Conservation (phyloP, 2,329 filamentous ascomycete genomes). For the Talaromyces funiculosus region DNA sequence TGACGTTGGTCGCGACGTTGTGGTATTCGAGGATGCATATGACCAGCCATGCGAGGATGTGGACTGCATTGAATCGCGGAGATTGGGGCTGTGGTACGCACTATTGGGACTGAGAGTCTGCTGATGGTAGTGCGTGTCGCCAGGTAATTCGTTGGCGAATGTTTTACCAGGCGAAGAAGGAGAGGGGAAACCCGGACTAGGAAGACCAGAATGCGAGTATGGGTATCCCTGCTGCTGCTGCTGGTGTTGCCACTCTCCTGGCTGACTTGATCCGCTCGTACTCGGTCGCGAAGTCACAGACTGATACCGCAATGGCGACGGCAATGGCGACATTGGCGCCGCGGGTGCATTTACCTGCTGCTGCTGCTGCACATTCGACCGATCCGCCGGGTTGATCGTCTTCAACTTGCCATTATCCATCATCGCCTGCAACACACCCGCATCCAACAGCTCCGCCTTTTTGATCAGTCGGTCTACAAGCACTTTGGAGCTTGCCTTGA, state of each 20-base stretch:
- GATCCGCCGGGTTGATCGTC: slow-evolving; percentile 14
- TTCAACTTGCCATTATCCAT: slow-evolving; percentile 13
- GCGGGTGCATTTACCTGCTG: neutral
- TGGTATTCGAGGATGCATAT: neutral
- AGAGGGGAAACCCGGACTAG: neutral
- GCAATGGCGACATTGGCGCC: neutral
- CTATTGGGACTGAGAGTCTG: neutral
- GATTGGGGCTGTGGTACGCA: neutral
- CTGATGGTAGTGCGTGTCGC: slow-evolving; percentile 8
- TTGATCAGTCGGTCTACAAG: slow-evolving; percentile 59
- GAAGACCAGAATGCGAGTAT: neutral
- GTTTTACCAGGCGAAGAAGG: neutral
- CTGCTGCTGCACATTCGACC: neutral
- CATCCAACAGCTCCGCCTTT: slow-evolving; percentile 39
- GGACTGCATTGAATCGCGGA: slow-evolving; percentile 11
- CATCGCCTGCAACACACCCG: slow-evolving; percentile 13
- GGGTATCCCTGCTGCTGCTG: neutral
- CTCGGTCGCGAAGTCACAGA: neutral
- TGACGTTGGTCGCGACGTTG: neutral
- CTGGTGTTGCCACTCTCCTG: slow-evolving; percentile 1
- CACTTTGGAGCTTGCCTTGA: slow-evolving; percentile 66
- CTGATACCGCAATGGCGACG: slow-evolving; percentile 4
- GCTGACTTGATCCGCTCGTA: neutral
- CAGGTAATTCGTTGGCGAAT: slow-evolving; percentile 10
- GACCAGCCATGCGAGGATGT: slow-evolving; percentile 11